Conservation (phyloP, 805 yeast genomes). For the Lachancea quebecensis region DNA sequence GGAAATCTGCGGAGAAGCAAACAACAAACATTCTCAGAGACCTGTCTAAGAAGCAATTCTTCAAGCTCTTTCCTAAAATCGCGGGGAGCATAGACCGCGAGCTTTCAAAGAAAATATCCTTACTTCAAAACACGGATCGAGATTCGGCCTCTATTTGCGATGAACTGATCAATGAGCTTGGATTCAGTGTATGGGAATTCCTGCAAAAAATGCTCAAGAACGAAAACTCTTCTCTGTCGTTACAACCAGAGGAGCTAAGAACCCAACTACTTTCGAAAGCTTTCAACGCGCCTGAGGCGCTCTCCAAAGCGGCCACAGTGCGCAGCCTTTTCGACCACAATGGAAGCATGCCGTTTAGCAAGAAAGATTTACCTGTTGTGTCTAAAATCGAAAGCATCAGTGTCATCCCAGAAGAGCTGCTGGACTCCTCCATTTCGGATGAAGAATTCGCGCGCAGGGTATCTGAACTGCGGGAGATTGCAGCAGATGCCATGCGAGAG, state of each 20-base stretch:
- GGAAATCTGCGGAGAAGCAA: neutral
- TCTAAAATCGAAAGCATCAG: slow-evolving; percentile 7
- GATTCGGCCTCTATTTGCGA: slow-evolving; percentile 3
- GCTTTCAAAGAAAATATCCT: neutral
- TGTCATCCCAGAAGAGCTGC: slow-evolving; percentile 3
- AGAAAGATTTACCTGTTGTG: slow-evolving; percentile 5
- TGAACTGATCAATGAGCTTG: slow-evolving; percentile 3
- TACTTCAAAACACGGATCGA: neutral
- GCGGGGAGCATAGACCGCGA: slow-evolving; percentile 5
- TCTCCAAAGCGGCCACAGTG: slow-evolving; percentile 7
- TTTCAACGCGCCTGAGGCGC: slow-evolving; percentile 5
- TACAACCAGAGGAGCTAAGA: slow-evolving; percentile 6
- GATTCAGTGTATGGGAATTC: slow-evolving; percentile 7
- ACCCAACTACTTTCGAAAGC: slow-evolving; percentile 3
- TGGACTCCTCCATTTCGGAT: slow-evolving; percentile 1
- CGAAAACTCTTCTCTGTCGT: slow-evolving; percentile 3
- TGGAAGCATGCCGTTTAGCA: slow-evolving; percentile 4
- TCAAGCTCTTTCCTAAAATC: slow-evolving; percentile 6
- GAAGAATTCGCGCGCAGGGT: slow-evolving; percentile 2
- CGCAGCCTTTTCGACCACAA: slow-evolving; percentile 6
- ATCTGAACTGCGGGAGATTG: slow-evolving; percentile 3
- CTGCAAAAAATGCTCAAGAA: slow-evolving; percentile 6
- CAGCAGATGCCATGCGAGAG: slow-evolving; percentile 1
- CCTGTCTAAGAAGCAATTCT: slow-evolving; percentile 7
- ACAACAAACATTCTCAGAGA: slow-evolving; percentile 4